phyloP scores from a whole-genome alignment of 2,329 filamentous ascomycete species.

The Clonostachys rosea region DNA sequence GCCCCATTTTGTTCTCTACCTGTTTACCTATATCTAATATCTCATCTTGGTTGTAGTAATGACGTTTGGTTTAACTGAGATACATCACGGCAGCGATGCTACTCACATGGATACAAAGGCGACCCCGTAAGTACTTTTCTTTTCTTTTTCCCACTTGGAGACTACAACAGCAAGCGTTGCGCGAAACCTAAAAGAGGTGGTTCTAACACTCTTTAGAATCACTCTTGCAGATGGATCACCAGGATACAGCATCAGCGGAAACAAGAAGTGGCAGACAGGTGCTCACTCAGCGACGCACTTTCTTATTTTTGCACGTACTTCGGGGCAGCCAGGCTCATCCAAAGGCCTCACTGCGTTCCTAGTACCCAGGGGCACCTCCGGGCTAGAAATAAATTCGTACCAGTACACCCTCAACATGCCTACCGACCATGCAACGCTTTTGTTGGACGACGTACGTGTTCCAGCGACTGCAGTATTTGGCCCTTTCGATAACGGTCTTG shows the following conservation, averaged over 20 bases:
- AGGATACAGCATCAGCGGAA: constrained; percentile 7
- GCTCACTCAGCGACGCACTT: constrained; percentile 8
- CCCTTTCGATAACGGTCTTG: constrained; percentile 5
- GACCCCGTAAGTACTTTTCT: too few relatives aligned
- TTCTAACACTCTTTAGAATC: too few relatives aligned
- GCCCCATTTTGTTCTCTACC: neutral
- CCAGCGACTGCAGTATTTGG: constrained; percentile 5
- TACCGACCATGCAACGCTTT: constrained; percentile 8
- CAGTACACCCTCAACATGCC: constrained; percentile 12
- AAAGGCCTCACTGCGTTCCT: constrained; percentile 9
- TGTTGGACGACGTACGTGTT: constrained; percentile 4
- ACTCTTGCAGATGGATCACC: too few relatives aligned
- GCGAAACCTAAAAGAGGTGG: too few relatives aligned
- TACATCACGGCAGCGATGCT: constrained; percentile 9
- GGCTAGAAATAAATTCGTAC: constrained; percentile 5
- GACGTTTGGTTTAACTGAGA: constrained; percentile 9
- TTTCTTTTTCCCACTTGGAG: too few relatives aligned
- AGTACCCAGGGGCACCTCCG: constrained; percentile 4
- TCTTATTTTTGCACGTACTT: constrained; percentile 9
- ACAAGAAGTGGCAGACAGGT: constrained; percentile 10
- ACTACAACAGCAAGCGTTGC: too few relatives aligned
- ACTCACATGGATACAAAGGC: constrained; percentile 8
- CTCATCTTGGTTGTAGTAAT: too few relatives aligned
- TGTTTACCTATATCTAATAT: too few relatives aligned
- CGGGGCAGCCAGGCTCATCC: constrained; percentile 6